Evolutionary conservation across 257 asterid genomes (phyloP).

Genomic region (Ophiorrhiza pumila): DNA sequence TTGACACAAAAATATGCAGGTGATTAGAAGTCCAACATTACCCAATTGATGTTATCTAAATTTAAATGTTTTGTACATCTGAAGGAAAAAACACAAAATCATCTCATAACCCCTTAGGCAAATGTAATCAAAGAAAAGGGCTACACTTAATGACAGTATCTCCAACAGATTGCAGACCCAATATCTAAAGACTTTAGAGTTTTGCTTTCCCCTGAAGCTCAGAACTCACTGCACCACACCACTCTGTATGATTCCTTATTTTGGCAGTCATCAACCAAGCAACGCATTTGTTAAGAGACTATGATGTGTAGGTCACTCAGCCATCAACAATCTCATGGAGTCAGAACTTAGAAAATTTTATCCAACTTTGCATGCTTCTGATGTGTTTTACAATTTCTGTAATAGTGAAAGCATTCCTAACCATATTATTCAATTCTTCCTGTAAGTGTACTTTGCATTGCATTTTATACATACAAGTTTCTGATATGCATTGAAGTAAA

Average conservation of each 20-base stretch:
- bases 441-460: not conserved
- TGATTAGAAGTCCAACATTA: not conserved
- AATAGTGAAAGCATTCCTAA: not conserved
- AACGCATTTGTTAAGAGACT: not conserved
- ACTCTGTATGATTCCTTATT: not conserved
- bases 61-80: not conserved
- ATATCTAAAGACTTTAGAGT: not conserved
- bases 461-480: not conserved
- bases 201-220: not conserved
- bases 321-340: not conserved
- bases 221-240: not conserved
- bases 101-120: not conserved
- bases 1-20: not conserved
- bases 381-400: not conserved
- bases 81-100: not conserved
- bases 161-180: not conserved
- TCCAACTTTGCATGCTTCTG: not conserved
- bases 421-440: not conserved
- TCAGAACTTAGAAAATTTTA: not conserved
- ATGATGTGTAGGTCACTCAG: not conserved
- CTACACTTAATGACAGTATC: not conserved
- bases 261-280: not conserved
- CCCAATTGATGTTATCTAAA: not conserved
- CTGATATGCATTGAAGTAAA: conserved; percentile 2
- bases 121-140: not conserved